Conservation (phyloP, 2,329 filamentous ascomycete species). For the Colletotrichum truncatum region DNA sequence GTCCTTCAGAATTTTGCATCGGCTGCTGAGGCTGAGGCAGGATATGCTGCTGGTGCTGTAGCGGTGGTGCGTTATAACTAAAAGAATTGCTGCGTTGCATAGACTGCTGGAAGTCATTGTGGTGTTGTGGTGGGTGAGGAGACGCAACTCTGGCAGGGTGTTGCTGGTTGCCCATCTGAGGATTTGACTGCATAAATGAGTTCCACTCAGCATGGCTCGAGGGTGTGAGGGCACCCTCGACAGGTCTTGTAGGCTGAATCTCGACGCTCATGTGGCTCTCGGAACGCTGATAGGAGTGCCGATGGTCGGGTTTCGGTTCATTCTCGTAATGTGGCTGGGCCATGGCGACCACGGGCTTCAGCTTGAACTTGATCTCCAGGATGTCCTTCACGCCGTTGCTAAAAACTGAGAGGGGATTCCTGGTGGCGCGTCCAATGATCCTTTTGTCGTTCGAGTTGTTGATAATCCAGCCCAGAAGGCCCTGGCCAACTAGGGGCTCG, state of each 20-base stretch:
- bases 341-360: constrained; percentile 77
- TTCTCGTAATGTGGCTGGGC: constrained; percentile 42
- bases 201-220: constrained; percentile 81
- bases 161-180: constrained; percentile 53
- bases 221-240: constrained; percentile 52
- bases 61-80: neutral
- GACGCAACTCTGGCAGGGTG: constrained; percentile 46
- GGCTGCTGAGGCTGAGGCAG: constrained; percentile 26
- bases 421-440: constrained; percentile 90
- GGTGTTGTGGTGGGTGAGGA: constrained; percentile 37
- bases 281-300: constrained; percentile 24
- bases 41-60: neutral
- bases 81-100: constrained; percentile 26
- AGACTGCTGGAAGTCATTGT: constrained; percentile 23
- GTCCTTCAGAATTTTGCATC: constrained; percentile 37
- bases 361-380: constrained; percentile 89
- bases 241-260: constrained; percentile 34
- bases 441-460: constrained; percentile 54
- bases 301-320: constrained; percentile 5
- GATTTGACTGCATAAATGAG: constrained; percentile 78
- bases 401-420: constrained; percentile 86
- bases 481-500: constrained; percentile 91
- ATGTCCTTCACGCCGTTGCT: constrained; percentile 86
- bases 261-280: constrained; percentile 29
- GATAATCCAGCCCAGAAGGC: constrained; percentile 89